Percentiles rank a stretch among this genome's conserved stretches.
Conservation (phyloP, 192 early-diverging fungal genomes). For the Entrophospora sp. region DNA sequence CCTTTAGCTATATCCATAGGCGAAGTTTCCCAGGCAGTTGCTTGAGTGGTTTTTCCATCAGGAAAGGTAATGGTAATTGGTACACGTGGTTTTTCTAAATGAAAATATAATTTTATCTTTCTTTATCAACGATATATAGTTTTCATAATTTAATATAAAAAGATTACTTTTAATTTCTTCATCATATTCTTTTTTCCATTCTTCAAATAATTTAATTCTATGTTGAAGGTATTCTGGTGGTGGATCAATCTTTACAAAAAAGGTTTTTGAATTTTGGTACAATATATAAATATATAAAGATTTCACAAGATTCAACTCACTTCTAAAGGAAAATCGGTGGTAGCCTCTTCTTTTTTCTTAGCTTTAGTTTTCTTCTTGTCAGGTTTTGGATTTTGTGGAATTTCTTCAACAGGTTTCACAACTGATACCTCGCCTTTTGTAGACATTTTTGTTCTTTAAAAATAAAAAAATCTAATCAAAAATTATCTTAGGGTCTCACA, state of each 20-base stretch:
- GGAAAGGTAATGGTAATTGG: constrained; percentile 80
- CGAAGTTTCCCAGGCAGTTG: constrained; percentile 87
- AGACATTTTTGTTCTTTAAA: too few relatives aligned
- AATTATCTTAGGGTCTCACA: too few relatives aligned
- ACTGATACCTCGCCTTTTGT: too few relatives aligned
- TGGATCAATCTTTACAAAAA: constrained; percentile 41
- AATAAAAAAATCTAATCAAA: too few relatives aligned
- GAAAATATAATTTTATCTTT: background rate
- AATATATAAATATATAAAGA: too few relatives aligned
- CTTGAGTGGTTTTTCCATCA: constrained; percentile 74
- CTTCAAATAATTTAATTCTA: constrained; percentile 43
- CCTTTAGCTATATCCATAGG: constrained; percentile 83
- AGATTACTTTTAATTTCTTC: constrained; percentile 17
- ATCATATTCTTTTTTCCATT: constrained; percentile 6
- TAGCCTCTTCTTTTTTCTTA: too few relatives aligned
- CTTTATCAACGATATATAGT: background rate
- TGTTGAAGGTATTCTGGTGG: constrained; percentile 68
- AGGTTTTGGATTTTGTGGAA: too few relatives aligned
- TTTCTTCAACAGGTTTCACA: too few relatives aligned
- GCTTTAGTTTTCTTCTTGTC: too few relatives aligned
- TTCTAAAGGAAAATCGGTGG: too few relatives aligned
- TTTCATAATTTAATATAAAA: background rate
- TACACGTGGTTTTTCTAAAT: constrained; percentile 61
- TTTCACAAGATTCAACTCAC: too few relatives aligned
- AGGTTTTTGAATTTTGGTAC: background rate